Percentiles rank a stretch among this genome's conserved stretches.
Evolutionary conservation across 1,139 yeast genomes (phyloP).

Genomic region (Eremothecium coryli): DNA sequence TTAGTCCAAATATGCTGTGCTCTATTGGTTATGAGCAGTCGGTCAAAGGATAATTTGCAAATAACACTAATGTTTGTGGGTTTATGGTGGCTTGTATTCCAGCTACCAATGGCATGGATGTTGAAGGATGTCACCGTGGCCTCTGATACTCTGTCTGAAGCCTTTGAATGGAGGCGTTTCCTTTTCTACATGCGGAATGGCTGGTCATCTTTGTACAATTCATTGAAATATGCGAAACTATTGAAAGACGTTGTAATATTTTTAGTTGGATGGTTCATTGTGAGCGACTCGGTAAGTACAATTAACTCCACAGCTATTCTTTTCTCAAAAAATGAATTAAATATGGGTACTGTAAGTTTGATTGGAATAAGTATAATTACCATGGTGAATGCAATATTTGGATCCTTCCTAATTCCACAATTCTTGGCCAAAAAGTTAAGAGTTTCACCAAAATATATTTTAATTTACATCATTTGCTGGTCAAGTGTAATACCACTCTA

Average conservation of each 20-base stretch:
- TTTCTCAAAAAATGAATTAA: conserved; percentile 56
- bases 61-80: conserved; percentile 53
- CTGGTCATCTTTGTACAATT: conserved; percentile 45
- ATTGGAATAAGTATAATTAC: conserved; percentile 54
- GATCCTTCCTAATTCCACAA: conserved; percentile 49
- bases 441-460: conserved; percentile 38
- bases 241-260: conserved; percentile 53
- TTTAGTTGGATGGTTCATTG: conserved; percentile 58
- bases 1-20: conserved; percentile 51
- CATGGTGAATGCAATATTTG: conserved; percentile 52
- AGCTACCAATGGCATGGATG: conserved; percentile 43
- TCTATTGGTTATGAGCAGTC: conserved; percentile 38
- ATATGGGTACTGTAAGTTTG: conserved; percentile 54
- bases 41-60: conserved; percentile 41
- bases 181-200: conserved; percentile 41
- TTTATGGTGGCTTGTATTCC: conserved; percentile 62
- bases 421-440: conserved; percentile 36
- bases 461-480: conserved; percentile 47
- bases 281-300: conserved; percentile 62
- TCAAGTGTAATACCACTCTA: conserved; percentile 56
- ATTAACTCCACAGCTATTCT: conserved; percentile 65
- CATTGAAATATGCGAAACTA: conserved; percentile 46
- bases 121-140: conserved; percentile 31
- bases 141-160: conserved; percentile 8
- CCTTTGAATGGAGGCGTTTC: conserved; percentile 11